Conservation (phyloP, 306 rosid species). For the Fragaria ananassa region DNA sequence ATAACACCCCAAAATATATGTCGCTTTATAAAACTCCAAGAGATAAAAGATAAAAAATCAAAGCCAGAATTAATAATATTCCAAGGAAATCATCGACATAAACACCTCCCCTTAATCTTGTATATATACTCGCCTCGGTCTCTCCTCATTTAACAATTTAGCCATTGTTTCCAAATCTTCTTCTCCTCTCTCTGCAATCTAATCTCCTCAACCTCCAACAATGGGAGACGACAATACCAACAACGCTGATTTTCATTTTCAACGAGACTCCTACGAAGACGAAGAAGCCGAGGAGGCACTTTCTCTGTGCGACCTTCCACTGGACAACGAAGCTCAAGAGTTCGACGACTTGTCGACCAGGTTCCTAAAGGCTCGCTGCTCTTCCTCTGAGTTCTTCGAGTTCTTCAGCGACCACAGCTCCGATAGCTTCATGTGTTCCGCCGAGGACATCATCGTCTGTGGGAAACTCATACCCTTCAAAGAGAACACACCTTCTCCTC, state of each 20-base stretch:
- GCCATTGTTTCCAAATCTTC: background rate
- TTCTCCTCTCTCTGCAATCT: background rate
- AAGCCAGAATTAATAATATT: conserved; percentile 8
- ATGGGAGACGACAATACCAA: conserved; percentile 4
- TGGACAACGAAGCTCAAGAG: conserved; percentile 18
- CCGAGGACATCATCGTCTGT: conserved; percentile 63
- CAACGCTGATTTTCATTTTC: background rate
- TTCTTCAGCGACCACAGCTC: conserved; percentile 49
- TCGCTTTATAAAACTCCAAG: conserved; percentile 12
- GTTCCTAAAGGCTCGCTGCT: conserved; percentile 15
- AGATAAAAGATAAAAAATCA: background rate
- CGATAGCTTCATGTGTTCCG: conserved; percentile 46
- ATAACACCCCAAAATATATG: conserved; percentile 5
- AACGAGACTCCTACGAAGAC: background rate
- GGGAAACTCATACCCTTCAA: conserved; percentile 57
- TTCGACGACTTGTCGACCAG: conserved; percentile 6
- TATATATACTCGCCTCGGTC: conserved; percentile 16
- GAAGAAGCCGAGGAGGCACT: conserved; percentile 45
- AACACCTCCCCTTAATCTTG: background rate
- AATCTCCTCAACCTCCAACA: background rate
- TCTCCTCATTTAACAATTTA: conserved; percentile 1
- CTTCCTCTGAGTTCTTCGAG: conserved; percentile 46
- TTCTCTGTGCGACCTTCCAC: conserved; percentile 58
- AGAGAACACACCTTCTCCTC: conserved; percentile 5
- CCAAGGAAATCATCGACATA: conserved; percentile 15